Conservation (phyloP, 495 filamentous ascomycete species). For the Talaromyces ruber region DNA sequence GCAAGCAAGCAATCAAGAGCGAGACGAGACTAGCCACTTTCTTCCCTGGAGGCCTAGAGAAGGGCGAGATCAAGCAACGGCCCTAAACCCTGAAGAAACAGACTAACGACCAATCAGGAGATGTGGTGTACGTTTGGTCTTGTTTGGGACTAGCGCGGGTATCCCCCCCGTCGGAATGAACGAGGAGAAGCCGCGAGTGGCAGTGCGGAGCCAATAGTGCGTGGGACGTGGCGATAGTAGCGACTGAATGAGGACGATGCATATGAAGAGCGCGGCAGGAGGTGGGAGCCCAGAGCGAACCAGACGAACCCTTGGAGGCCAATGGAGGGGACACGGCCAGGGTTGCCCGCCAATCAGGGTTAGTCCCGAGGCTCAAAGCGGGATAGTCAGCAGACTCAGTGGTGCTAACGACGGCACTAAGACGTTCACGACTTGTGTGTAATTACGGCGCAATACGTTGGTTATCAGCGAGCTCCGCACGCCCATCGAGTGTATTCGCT, state of each 20-base stretch:
- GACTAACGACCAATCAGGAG: neutral
- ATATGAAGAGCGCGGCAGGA: neutral
- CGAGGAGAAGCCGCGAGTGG: neutral
- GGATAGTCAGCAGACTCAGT: neutral
- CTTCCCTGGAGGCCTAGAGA: neutral
- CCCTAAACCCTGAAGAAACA: slow-evolving; percentile 1
- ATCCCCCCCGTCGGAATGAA: neutral
- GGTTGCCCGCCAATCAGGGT: neutral
- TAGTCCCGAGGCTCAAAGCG: neutral
- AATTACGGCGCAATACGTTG: neutral
- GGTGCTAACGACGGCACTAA: neutral
- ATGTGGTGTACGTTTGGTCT: neutral
- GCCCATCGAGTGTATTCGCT: neutral
- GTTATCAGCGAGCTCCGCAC: neutral
- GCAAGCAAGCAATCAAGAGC: neutral
- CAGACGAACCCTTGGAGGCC: neutral
- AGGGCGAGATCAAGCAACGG: neutral
- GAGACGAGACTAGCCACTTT: neutral
- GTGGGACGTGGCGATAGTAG: neutral
- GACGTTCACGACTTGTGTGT: neutral
- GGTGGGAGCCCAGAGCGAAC: neutral
- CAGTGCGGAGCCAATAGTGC: neutral
- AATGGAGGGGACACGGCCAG: neutral
- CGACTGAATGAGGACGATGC: neutral
- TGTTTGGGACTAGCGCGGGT: neutral